Percentiles rank a stretch among this genome's conserved stretches.
Evolutionary conservation across 257 asterid genomes (phyloP).

Genomic region (Nicotiana obtusifolia): DNA sequence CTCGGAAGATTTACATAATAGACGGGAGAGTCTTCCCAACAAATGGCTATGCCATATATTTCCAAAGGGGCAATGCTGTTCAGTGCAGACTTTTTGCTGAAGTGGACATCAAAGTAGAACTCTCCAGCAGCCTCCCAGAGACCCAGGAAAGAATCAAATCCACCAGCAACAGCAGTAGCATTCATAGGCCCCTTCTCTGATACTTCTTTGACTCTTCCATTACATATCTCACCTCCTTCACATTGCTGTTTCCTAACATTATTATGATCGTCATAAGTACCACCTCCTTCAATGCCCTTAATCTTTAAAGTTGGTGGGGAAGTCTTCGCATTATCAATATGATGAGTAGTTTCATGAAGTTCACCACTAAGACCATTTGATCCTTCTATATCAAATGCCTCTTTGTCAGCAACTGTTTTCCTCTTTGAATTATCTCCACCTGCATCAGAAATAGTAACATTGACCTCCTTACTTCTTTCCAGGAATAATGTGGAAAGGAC

Average conservation of each 20-base stretch:
- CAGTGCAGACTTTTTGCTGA: slow-evolving; percentile 58
- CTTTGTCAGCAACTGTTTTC: slow-evolving; percentile 26
- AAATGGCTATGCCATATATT: slow-evolving; percentile 81
- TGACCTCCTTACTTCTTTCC: slow-evolving; percentile 24
- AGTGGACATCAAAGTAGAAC: slow-evolving; percentile 81
- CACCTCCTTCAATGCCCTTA: slow-evolving; percentile 22
- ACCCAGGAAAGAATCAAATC: slow-evolving; percentile 75
- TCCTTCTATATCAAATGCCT: slow-evolving; percentile 29
- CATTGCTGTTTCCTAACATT: slow-evolving; percentile 29
- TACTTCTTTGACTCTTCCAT: slow-evolving; percentile 27
- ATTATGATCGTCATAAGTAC: slow-evolving; percentile 20
- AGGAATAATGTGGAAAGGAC: not conserved
- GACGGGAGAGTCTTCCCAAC: slow-evolving; percentile 88
- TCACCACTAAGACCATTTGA: slow-evolving; percentile 20
- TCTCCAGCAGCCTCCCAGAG: slow-evolving; percentile 57
- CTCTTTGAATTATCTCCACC: slow-evolving; percentile 30
- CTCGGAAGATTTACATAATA: slow-evolving; percentile 77
- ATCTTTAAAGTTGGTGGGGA: slow-evolving; percentile 24
- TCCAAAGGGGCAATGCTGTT: slow-evolving; percentile 64
- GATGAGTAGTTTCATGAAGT: slow-evolving; percentile 26
- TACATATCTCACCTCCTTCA: slow-evolving; percentile 23
- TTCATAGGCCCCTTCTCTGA: slow-evolving; percentile 61
- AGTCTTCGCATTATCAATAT: slow-evolving; percentile 22
- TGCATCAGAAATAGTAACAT: slow-evolving; percentile 19
- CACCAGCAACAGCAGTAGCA: slow-evolving; percentile 70